Conservation (phyloP, 2,329 filamentous ascomycete genomes). For the Cytospora paraplurivora region DNA sequence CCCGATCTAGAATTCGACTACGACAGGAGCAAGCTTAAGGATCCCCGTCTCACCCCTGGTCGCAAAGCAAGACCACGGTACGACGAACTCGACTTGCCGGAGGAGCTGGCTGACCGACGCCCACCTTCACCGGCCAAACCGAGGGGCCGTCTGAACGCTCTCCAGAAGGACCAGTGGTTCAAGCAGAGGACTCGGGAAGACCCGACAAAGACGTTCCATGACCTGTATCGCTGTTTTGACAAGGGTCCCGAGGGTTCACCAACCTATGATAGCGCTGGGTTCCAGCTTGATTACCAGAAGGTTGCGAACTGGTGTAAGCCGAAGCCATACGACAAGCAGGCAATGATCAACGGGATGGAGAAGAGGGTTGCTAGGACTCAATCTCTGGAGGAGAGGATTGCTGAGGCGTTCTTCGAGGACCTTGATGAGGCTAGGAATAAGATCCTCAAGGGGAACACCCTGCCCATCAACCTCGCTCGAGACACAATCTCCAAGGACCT, state of each 20-base stretch:
- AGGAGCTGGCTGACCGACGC: conserved; percentile 27
- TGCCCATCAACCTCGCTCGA: conserved; percentile 11
- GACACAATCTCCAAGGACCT: conserved; percentile 35
- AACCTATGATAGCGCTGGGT: background rate
- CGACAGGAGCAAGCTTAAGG: conserved; percentile 33
- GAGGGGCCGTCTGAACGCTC: conserved; percentile 30
- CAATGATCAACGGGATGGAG: conserved; percentile 5
- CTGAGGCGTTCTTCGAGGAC: conserved; percentile 12
- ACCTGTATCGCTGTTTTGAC: background rate
- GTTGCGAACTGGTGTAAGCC: conserved; percentile 7
- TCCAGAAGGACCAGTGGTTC: conserved; percentile 12
- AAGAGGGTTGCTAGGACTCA: background rate
- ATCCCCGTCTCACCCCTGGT: conserved; percentile 33
- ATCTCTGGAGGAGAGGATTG: background rate
- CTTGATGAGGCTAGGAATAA: background rate
- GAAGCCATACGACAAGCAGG: background rate
- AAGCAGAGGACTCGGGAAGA: background rate
- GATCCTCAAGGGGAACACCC: background rate
- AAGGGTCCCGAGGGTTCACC: conserved; percentile 5
- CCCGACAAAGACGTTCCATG: background rate
- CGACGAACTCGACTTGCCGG: conserved; percentile 10
- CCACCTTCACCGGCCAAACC: conserved; percentile 22
- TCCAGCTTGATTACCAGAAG: conserved; percentile 13
- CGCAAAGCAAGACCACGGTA: conserved; percentile 30
- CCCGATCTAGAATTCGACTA: conserved; percentile 35